phyloP scores from a whole-genome alignment of 768 basidiomycete genomes.

The Tylopilus rubrobrunneus region DNA sequence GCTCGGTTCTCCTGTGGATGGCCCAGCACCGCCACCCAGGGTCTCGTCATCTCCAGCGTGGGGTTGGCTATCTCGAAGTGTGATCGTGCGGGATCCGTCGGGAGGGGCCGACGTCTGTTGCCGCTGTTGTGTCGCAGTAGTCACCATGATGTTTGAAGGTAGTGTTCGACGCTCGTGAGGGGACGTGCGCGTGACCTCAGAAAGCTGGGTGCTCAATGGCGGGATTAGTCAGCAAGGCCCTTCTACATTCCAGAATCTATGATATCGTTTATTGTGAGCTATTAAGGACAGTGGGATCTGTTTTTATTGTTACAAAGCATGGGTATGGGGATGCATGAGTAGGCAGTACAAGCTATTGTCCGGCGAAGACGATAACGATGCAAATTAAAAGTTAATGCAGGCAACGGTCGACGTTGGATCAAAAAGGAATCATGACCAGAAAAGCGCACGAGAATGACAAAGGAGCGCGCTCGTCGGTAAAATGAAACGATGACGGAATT shows the following conservation, averaged over 20 bases:
- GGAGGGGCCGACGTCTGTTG: slow-evolving; percentile 39
- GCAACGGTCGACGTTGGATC: slow-evolving; percentile 31
- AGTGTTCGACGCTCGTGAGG: neutral
- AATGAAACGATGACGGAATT: slow-evolving; percentile 5
- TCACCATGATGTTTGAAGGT: slow-evolving; percentile 5
- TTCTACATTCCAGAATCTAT: slow-evolving; percentile 7
- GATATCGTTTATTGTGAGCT: slow-evolving; percentile 4
- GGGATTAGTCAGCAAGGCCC: slow-evolving; percentile 20
- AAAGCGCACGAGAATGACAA: slow-evolving; percentile 8
- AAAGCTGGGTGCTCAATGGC: too few relatives aligned
- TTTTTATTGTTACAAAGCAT: slow-evolving; percentile 25
- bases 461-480: slow-evolving; percentile 5
- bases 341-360: slow-evolving; percentile 23
- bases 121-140: slow-evolving; percentile 25
- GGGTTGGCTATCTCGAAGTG: slow-evolving; percentile 38
- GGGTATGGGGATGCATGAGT: slow-evolving; percentile 23
- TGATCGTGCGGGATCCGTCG: slow-evolving; percentile 56
- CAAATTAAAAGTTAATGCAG: slow-evolving; percentile 15
- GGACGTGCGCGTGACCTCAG: too few relatives aligned
- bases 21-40: slow-evolving; percentile 11
- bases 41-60: slow-evolving; percentile 14
- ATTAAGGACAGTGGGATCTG: slow-evolving; percentile 19
- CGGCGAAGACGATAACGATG: slow-evolving; percentile 21
- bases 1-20: slow-evolving; percentile 18
- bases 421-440: neutral